Evolutionary conservation across 805 yeast genomes (phyloP).

Genomic region (Candida berthetii): DNA sequence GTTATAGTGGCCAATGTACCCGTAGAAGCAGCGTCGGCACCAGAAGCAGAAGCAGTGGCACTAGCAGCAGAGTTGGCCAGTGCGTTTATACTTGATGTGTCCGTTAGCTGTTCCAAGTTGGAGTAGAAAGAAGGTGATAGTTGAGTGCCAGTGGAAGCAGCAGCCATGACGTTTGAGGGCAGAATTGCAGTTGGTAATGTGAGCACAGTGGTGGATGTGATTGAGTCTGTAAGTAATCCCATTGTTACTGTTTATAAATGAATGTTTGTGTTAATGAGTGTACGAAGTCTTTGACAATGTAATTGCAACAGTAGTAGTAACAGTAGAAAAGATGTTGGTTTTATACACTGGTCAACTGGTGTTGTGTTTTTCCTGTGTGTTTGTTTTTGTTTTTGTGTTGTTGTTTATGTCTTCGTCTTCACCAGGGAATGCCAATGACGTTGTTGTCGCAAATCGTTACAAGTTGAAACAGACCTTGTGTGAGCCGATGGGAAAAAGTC

Average conservation of each 20-base stretch:
- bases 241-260: too few species aligned
- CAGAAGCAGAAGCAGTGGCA: background rate
- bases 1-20: conserved; percentile 4
- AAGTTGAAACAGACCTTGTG: too few species aligned
- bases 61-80: conserved; percentile 4
- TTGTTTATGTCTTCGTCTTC: too few species aligned
- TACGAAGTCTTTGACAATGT: too few species aligned
- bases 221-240: background rate
- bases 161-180: conserved; percentile 3
- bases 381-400: too few species aligned
- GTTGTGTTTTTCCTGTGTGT: background rate
- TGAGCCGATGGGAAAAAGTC: too few species aligned
- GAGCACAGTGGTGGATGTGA: too few species aligned
- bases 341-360: background rate
- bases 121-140: conserved; percentile 13
- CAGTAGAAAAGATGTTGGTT: too few species aligned
- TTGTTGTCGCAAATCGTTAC: too few species aligned
- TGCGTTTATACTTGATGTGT: conserved; percentile 8
- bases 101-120: conserved; percentile 12
- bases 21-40: conserved; percentile 1
- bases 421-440: too few species aligned
- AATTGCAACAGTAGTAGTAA: too few species aligned
- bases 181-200: conserved; percentile 2
- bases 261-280: too few species aligned
- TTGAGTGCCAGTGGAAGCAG: conserved; percentile 7